Conservation (phyloP, 164 flowering plant species). For the Stephania japonica region DNA sequence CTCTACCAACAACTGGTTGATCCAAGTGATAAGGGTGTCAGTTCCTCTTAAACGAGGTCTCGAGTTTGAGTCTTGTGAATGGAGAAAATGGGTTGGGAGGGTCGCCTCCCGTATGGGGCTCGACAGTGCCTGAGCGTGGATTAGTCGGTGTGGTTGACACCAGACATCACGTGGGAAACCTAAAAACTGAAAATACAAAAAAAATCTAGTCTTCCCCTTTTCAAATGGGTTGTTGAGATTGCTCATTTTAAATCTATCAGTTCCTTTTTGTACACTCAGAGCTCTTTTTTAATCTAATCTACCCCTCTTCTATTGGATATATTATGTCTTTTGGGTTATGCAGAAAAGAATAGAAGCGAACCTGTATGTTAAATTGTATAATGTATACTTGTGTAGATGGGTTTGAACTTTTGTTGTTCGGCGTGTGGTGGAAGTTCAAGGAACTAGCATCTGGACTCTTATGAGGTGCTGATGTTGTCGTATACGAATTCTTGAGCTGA, state of each 20-base stretch:
- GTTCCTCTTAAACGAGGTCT: no score
- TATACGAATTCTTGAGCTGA: not conserved
- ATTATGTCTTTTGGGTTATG: not conserved
- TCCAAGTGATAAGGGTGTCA: no score
- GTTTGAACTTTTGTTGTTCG: not conserved
- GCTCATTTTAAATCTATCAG: no score
- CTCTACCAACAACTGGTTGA: not conserved
- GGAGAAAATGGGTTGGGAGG: no score
- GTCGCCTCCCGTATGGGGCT: no score
- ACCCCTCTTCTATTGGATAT: no score
- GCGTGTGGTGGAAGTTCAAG: not conserved
- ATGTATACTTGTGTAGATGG: not conserved
- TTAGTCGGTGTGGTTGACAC: no score
- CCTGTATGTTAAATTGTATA: not conserved
- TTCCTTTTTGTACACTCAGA: no score
- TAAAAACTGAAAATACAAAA: not conserved
- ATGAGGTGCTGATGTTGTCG: not conserved
- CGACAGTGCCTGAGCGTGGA: no score
- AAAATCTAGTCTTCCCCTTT: not conserved
- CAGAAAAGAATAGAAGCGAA: not conserved
- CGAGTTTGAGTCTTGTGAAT: no score
- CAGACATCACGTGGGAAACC: no score
- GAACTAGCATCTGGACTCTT: not conserved
- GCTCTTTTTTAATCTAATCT: no score
- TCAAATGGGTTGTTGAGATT: not conserved